Percentiles rank a stretch among this genome's conserved stretches.
phyloP scores from a whole-genome alignment of 768 basidiomycete species.

The Rhizopogon roseolus region DNA sequence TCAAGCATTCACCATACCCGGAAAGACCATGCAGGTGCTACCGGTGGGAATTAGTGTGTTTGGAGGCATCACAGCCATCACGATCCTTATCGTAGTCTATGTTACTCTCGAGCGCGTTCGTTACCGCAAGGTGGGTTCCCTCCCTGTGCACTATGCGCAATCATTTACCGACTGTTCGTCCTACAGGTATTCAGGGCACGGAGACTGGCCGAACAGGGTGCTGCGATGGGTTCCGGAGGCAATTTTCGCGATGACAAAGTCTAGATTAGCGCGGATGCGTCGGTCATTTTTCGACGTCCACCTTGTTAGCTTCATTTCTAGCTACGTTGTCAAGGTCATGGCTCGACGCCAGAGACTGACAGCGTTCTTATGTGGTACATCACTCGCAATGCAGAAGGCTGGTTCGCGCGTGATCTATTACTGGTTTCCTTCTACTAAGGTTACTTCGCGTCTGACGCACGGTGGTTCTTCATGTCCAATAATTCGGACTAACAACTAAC shows the following conservation, averaged over 20 bases:
- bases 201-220: conserved; percentile 63
- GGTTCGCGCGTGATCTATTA: no score
- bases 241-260: conserved; percentile 25
- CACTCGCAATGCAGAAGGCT: background rate
- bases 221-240: conserved; percentile 56
- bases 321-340: background rate
- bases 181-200: conserved; percentile 67
- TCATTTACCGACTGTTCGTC: background rate
- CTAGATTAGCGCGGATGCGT: conserved; percentile 9
- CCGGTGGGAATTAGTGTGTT: conserved; percentile 83
- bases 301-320: background rate
- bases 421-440: no score
- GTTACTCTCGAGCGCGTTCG: conserved; percentile 87
- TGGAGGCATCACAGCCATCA: conserved; percentile 81
- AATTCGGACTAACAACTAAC: no score
- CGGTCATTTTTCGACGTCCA: background rate
- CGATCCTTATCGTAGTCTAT: conserved; percentile 73
- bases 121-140: conserved; percentile 66
- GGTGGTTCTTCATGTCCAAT: no score
- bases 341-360: background rate
- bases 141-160: no score
- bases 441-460: no score
- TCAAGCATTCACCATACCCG: conserved; percentile 57
- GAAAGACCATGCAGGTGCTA: conserved; percentile 67
- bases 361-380: background rate